Evolutionary conservation across 306 rosid species (phyloP).

Genomic region (Potentilla sterilis): DNA sequence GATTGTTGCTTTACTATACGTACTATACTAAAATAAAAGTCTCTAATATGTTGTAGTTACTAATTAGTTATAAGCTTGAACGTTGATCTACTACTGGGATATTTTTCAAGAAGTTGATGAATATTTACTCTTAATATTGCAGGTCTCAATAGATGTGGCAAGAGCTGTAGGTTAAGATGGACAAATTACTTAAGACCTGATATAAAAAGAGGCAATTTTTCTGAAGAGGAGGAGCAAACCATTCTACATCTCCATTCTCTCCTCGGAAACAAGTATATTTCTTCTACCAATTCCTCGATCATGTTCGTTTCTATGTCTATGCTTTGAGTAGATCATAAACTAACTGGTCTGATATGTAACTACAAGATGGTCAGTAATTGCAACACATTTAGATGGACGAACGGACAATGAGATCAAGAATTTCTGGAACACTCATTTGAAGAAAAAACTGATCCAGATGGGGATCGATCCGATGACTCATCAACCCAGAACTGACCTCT

Average conservation of each 20-base stretch:
- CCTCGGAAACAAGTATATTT: constrained; percentile 74
- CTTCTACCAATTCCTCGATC: neutral
- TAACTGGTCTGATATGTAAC: neutral
- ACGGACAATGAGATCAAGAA: constrained; percentile 83
- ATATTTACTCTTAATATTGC: constrained; percentile 5
- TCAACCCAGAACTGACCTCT: constrained; percentile 79
- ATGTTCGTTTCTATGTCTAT: neutral
- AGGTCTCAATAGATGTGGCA: constrained; percentile 92
- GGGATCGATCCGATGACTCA: constrained; percentile 93
- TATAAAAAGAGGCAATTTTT: constrained; percentile 83
- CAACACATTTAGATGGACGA: constrained; percentile 71
- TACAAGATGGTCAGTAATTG: constrained; percentile 85
- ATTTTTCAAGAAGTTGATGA: neutral
- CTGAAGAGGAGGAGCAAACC: constrained; percentile 78
- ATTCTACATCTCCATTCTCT: constrained; percentile 87
- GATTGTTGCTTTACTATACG: neutral
- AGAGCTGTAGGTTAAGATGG: constrained; percentile 89
- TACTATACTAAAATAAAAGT: neutral
- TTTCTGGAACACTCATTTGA: constrained; percentile 85
- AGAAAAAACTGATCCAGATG: constrained; percentile 83
- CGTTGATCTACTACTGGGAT: too few relatives aligned
- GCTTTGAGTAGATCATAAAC: neutral
- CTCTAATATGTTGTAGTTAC: neutral
- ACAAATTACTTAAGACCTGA: constrained; percentile 87
- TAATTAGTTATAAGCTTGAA: neutral